Evolutionary conservation across 768 basidiomycete genomes (phyloP).

Genomic region (Pilatotrama ljubarskyi): DNA sequence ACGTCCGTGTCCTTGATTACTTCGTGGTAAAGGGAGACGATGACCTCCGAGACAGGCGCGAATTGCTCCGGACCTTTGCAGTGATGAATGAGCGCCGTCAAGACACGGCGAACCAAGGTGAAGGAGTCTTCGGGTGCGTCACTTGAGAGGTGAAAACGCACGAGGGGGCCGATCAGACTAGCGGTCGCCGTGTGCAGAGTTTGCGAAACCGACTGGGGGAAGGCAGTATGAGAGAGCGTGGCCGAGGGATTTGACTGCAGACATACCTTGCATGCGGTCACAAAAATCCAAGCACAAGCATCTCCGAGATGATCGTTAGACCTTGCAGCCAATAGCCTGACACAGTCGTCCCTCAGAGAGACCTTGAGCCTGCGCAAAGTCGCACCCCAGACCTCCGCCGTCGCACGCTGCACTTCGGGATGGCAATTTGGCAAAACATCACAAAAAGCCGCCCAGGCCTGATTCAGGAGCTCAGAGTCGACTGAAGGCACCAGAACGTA

Average conservation of each 20-base stretch:
- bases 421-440: constrained; percentile 56
- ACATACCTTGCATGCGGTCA: constrained; percentile 77
- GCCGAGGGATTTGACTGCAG: background rate
- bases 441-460: constrained; percentile 60
- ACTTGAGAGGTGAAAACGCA: constrained; percentile 53
- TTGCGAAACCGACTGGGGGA: constrained; percentile 70
- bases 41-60: constrained; percentile 50
- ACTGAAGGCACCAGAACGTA: constrained; percentile 68
- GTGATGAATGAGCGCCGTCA: constrained; percentile 85
- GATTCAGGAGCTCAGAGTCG: constrained; percentile 50
- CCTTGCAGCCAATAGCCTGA: constrained; percentile 49
- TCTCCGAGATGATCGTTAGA: constrained; percentile 54
- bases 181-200: constrained; percentile 76
- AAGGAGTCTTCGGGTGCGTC: constrained; percentile 44
- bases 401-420: constrained; percentile 71
- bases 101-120: constrained; percentile 64
- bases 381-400: constrained; percentile 87
- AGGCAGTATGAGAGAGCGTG: background rate
- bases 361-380: constrained; percentile 71
- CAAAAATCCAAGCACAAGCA: constrained; percentile 70
- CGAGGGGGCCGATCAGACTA: constrained; percentile 58
- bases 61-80: constrained; percentile 71
- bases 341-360: constrained; percentile 53
- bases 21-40: constrained; percentile 44
- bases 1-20: constrained; percentile 20